Conservation (phyloP, 768 basidiomycete genomes). For the Suillus subluteus region DNA sequence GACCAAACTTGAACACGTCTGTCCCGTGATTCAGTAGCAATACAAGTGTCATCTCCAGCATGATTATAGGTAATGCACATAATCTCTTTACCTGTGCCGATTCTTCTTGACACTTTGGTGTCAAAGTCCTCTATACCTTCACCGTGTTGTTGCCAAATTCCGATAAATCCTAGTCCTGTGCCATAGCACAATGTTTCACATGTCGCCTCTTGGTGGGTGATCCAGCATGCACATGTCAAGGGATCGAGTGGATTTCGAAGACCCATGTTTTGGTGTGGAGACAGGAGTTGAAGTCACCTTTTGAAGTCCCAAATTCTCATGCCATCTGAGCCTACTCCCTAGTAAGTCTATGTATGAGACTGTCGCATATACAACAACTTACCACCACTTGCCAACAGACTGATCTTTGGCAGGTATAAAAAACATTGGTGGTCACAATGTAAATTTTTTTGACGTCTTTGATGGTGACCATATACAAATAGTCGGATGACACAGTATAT, state of each 20-base stretch:
- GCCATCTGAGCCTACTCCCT: not conserved
- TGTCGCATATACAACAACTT: too few relatives aligned
- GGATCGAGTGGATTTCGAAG: slow-evolving; percentile 10
- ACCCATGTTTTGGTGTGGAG: slow-evolving; percentile 1
- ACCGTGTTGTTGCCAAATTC: slow-evolving; percentile 9
- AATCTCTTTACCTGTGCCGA: slow-evolving; percentile 14
- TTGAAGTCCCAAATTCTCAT: not conserved
- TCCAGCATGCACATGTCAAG: slow-evolving; percentile 14
- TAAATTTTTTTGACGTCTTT: too few relatives aligned
- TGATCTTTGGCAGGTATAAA: not conserved
- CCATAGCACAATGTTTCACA: slow-evolving; percentile 11
- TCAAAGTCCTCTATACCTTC: slow-evolving; percentile 11
- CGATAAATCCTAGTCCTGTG: slow-evolving; percentile 15
- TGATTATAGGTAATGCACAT: slow-evolving; percentile 13
- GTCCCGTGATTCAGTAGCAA: not conserved
- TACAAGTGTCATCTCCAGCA: not conserved
- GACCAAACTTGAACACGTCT: not conserved
- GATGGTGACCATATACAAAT: too few relatives aligned
- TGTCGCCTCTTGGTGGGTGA: slow-evolving; percentile 1
- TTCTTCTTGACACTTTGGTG: not conserved
- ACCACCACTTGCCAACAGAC: slow-evolving; percentile 22
- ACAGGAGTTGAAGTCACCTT: not conserved
- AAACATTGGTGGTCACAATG: not conserved
- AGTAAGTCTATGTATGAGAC: too few relatives aligned
- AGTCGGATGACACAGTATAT: too few relatives aligned